Evolutionary conservation across 1,284 basidiomycete genomes (phyloP), one percentile per base, ranked within the genome.

Genomic region (Malassezia furfur): DNA sequence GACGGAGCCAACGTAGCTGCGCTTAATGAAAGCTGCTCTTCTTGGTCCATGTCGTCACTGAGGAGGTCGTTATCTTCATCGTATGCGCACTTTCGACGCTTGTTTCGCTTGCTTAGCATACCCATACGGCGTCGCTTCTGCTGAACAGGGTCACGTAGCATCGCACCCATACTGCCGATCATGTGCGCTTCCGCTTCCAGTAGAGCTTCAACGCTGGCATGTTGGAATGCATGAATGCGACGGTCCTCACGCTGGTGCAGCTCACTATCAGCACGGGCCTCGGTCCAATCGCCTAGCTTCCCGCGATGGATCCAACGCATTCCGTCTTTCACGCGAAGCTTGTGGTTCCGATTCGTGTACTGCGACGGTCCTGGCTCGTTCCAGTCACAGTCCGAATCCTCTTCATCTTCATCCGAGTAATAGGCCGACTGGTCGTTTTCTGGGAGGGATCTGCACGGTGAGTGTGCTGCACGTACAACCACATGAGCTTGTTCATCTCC

Each of bases 281-380:
- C 69, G 31, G 68, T 73, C 64, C 64, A 72, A 7, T 57, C 54
- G 8, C 70, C 70, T 3, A 73, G 59, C 50, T 73, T 73, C 21
- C 63, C 64, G 12, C 66, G 60, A n/a, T 68, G 61, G 4, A 64
- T 50, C 68, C 70, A 73, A n/a, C 71, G 60, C 31, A 62, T 57
- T 11, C 65, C 67, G 43, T 65, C 59, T 12, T 57, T 53, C 12
- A 64, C 50, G 22, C 61, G 62, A 28, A 73, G 66, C 61, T 73
- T 73, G 54, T 68, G 67, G n/a, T 70, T 70, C 8, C 69, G 63
- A 46, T 73, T 73, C 34, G 68, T 37, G n/a, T 48, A 50, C 14
- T 39, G 19, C 15, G 50, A 52, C 8, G 55, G 55, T 1, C 50
- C 50, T n/a, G 54, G 36, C 17, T 25, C 22, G 11, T 35, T 37